Base-by-base conservation (phyloP, 2,329 filamentous ascomycete species). In the Botrytis porri region DNA sequence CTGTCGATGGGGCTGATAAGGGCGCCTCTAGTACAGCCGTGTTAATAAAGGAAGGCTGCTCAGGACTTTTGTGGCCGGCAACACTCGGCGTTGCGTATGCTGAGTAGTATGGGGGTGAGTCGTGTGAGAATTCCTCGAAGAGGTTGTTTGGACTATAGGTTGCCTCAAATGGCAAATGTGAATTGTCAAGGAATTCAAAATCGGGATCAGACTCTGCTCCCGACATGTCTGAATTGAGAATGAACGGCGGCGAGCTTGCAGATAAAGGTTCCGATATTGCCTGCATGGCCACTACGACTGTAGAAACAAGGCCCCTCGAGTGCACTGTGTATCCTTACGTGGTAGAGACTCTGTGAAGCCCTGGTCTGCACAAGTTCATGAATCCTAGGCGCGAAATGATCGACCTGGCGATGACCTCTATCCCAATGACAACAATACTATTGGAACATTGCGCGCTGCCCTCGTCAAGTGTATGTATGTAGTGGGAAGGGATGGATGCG, bases 121-220 rank as follows among this genome's bases (percentile, higher is more conserved):
- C 77, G 22, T 74, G 74, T 41, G 76, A 63, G 48, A 80, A 75
- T 37, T 81, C 77, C 43, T 81, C 75, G 22, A 80, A 70, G 51
- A 82, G 79, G 6, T 80, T 76, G 57, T 80, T 78, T 16, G 80
- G 77, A 66, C 77, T 79, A 29, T 75, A 78, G 25, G 79, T 77
- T 39, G 79, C 78, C 67, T 80, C 77, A 54, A 80, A 69, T n/a
- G 71, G 73, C 62, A 76, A 74, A 59, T 81, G 80, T 54, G 78
- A 77, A 73, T 82, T 80, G 35, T 72, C 70, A 74, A 83, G 81
- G 62, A 83, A 81, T 70, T 83, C 82, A 70, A 83, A 81, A 72
- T 82, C 82, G 62, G 77, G 77, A 70, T 81, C 80, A 59, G 78
- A 76, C 41, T 80, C 77, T 63, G 75, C 79, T 73, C 77, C 78